Conservation (phyloP, 1,284 basidiomycete genomes). For the Moesziomyces parantarcticus region DNA sequence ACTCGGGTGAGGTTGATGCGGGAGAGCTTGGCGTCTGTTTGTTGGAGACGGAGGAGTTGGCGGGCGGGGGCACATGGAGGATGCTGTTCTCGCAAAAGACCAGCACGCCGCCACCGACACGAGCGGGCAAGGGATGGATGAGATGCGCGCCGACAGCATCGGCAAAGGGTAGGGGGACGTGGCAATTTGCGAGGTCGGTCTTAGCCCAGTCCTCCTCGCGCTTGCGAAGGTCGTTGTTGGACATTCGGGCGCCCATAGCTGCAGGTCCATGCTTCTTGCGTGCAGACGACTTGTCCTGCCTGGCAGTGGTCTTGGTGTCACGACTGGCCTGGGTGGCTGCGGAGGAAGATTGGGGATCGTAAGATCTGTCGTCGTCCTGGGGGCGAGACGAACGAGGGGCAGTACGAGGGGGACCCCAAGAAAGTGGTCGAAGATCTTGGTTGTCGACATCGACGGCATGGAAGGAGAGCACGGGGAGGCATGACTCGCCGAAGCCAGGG, state of each 20-base stretch:
- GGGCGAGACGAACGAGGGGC: constrained; percentile 18
- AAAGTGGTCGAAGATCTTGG: constrained; percentile 52
- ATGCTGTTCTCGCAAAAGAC: constrained; percentile 60
- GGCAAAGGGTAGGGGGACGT: constrained; percentile 58
- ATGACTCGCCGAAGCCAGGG: constrained; percentile 57
- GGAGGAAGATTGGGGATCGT: constrained; percentile 19
- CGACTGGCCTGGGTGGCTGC: constrained; percentile 26
- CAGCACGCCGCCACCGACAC: constrained; percentile 59
- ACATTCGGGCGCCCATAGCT: constrained; percentile 41
- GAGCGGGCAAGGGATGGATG: constrained; percentile 50
- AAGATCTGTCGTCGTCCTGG: constrained; percentile 14
- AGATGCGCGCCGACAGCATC: constrained; percentile 61
- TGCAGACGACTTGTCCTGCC: constrained; percentile 18
- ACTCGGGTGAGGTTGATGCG: constrained; percentile 1
- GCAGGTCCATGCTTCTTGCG: constrained; percentile 52
- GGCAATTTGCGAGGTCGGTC: constrained; percentile 47
- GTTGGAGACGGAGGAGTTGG: constrained; percentile 4
- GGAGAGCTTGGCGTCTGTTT: constrained; percentile 1
- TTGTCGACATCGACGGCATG: constrained; percentile 42
- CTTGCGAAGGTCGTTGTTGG: constrained; percentile 25
- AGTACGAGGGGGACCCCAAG: constrained; percentile 55
- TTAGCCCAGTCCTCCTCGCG: constrained; percentile 51
- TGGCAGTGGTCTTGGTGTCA: constrained; percentile 16
- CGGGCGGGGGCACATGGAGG: constrained; percentile 55
- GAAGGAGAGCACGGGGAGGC: constrained; percentile 64